Conservation (phyloP, 2,329 filamentous ascomycete genomes). For the Torrubiellomyces zombiae region DNA sequence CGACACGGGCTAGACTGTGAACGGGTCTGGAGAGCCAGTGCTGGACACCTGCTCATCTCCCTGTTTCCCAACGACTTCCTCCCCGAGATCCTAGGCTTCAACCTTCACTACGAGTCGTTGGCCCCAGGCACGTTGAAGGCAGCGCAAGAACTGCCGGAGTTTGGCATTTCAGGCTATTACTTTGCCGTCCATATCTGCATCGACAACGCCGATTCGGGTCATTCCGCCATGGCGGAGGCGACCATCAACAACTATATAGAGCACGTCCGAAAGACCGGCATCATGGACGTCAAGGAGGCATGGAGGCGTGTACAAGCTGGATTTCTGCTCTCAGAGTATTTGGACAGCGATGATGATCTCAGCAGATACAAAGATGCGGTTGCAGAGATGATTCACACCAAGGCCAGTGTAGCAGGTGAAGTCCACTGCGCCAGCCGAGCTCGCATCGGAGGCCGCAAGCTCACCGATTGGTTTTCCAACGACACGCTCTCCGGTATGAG, state of each 20-base stretch:
- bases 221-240: conserved; percentile 27
- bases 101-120: conserved; percentile 28
- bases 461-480: conserved; percentile 3
- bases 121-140: conserved; percentile 9
- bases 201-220: conserved; percentile 30
- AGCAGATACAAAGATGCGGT: conserved; percentile 1
- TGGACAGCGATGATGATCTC: not conserved
- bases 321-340: conserved; percentile 5
- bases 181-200: conserved; percentile 34
- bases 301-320: conserved; percentile 6
- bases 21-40: conserved; percentile 22
- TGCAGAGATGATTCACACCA: conserved; percentile 3
- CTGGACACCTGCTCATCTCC: conserved; percentile 27
- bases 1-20: conserved; percentile 2
- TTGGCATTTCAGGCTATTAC: conserved; percentile 26
- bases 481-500: not conserved
- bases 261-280: conserved; percentile 8
- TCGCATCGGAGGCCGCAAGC: conserved; percentile 3
- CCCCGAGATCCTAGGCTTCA: conserved; percentile 33
- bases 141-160: conserved; percentile 24
- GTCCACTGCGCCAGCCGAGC: conserved; percentile 4
- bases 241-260: conserved; percentile 22
- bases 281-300: conserved; percentile 1
- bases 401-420: conserved; percentile 2
- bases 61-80: conserved; percentile 30